Base-by-base conservation (phyloP, 768 basidiomycete genomes). In the Termitomyces bulborhizus region DNA sequence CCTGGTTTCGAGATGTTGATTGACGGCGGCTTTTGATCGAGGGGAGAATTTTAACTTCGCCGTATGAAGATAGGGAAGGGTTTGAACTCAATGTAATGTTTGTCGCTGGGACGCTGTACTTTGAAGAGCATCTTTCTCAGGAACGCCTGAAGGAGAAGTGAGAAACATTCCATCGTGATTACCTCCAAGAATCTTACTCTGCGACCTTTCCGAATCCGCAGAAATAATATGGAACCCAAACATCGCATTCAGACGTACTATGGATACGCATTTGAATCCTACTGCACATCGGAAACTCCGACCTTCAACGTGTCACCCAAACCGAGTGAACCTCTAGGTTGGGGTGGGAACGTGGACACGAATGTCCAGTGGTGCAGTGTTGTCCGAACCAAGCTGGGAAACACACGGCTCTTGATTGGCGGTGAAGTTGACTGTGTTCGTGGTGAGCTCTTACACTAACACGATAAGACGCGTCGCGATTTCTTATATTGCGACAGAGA, bases 341-440 rank as follows among this genome's bases (percentile, higher is more conserved):
- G 87, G 88, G 80, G 89, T 51, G 85, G 86, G 0, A 85, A 89
- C 57, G 90, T 94, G 12, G 78, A 95, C 65, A 94, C 91, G 11
- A 93, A 93, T 61, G 79, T 89, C 0, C 91, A 94, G 61, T 94
- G 92, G 92, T 94, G 93, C 63, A 85, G 82, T 57, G 85, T 96
- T 50, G 88, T 93, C 44, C 90, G 90, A 68, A 92, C 90, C 4
- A 91, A 89, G 58, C 77, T 94, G 26, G 89, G 85, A 0, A 76
- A 82, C 53, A 80, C 76, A 27, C 75, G 90, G 41, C 71, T 91
- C 49, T 71, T 96, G 55, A 82, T 94, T 46, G 93, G 93, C 1
- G 93, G 93, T 5, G 93, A 95, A 69, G 93, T 96, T 6, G 93
- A 96, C 68, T 96, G 93, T 64, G 83, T 93, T 21, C 76, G 83